phyloP scores from a whole-genome alignment of 306 rosid species.

The Pyrus pyrifolia region DNA sequence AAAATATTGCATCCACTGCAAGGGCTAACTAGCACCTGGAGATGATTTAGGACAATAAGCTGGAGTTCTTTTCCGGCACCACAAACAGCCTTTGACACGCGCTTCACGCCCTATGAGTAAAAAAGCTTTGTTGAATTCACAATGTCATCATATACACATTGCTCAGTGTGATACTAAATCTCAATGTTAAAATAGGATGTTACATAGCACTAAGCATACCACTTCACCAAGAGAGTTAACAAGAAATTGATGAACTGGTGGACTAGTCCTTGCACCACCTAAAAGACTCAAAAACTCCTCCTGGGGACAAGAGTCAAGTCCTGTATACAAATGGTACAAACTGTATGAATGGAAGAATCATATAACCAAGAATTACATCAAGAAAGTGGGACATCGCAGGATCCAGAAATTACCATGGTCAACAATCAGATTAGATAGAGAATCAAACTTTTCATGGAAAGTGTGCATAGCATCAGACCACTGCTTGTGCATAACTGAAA shows the following conservation, averaged over 20 bases:
- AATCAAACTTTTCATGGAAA: constrained; percentile 76
- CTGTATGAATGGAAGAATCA: constrained; percentile 13
- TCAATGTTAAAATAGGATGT: constrained; percentile 11
- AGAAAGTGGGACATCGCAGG: neutral
- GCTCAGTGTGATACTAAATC: neutral
- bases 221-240: constrained; percentile 87
- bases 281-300: constrained; percentile 90
- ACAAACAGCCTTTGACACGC: constrained; percentile 72
- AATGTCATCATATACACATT: constrained; percentile 1
- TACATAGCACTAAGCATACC: constrained; percentile 40
- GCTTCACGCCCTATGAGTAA: constrained; percentile 73
- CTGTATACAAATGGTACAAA: constrained; percentile 35
- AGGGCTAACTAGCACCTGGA: constrained; percentile 56
- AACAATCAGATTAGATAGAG: constrained; percentile 65
- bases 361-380: constrained; percentile 1
- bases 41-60: constrained; percentile 78
- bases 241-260: constrained; percentile 86
- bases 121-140: constrained; percentile 30
- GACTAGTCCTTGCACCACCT: constrained; percentile 98
- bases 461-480: constrained; percentile 95
- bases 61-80: constrained; percentile 96
- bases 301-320: constrained; percentile 76
- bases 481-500: constrained; percentile 86
- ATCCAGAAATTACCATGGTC: constrained; percentile 52
- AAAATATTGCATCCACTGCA: constrained; percentile 4